Conservation (phyloP, 345 rosid genomes). For the Turnera subulata region DNA sequence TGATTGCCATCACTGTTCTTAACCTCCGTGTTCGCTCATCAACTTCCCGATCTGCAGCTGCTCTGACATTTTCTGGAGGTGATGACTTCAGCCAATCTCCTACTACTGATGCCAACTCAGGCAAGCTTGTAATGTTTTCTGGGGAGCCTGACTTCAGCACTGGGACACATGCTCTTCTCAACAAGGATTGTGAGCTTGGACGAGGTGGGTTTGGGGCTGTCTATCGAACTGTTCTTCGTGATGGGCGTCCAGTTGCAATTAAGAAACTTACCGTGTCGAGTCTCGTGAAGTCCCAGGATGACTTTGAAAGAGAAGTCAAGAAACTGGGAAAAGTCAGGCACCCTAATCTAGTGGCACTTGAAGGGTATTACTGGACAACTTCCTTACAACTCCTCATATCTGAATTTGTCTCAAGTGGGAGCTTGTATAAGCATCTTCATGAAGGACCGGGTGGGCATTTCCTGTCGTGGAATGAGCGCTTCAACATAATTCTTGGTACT, state of each 20-base stretch:
- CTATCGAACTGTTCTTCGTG: constrained; percentile 68
- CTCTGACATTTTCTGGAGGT: constrained; percentile 62
- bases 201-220: constrained; percentile 99
- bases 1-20: constrained; percentile 85
- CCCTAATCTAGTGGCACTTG: constrained; percentile 72
- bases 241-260: constrained; percentile 81
- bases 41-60: constrained; percentile 58
- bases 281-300: constrained; percentile 91
- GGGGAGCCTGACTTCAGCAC: constrained; percentile 92
- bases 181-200: constrained; percentile 97
- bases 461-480: constrained; percentile 88
- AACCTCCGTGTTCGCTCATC: constrained; percentile 74
- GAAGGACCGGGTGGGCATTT: constrained; percentile 50
- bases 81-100: constrained; percentile 83
- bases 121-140: constrained; percentile 98
- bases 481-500: constrained; percentile 76
- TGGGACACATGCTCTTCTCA: constrained; percentile 84
- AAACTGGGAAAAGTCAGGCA: constrained; percentile 82
- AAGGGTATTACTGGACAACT: constrained; percentile 97
- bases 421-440: constrained; percentile 86
- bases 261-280: constrained; percentile 98
- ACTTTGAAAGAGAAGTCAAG: constrained; percentile 86
- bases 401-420: constrained; percentile 79
- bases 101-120: constrained; percentile 86
- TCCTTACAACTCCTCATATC: constrained; percentile 88